Evolutionary conservation across 176 grass and related monocot genomes (phyloP).

Genomic region (Chloris gayana): DNA sequence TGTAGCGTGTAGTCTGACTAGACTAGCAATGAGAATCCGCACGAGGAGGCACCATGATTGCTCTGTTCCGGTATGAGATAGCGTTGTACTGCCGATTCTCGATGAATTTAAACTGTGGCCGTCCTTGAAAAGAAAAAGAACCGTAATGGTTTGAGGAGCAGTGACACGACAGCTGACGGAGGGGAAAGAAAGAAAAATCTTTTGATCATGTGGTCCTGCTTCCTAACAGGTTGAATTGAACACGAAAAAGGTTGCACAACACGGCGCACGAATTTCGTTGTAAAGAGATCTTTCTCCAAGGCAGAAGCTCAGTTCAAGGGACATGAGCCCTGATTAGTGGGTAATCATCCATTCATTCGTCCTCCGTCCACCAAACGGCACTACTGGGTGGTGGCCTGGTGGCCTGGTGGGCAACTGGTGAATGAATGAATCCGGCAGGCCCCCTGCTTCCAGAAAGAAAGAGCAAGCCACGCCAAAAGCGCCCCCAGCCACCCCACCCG

Average conservation of each 20-base stretch:
- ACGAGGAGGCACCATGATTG: background rate
- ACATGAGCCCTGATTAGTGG: conserved; percentile 12
- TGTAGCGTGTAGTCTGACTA: conserved; percentile 30
- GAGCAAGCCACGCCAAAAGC: background rate
- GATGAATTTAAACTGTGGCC: background rate
- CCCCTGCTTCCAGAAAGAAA: conserved; percentile 32
- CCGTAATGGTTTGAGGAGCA: too few relatives aligned
- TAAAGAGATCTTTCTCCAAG: background rate
- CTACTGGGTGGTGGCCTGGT: conserved; percentile 2
- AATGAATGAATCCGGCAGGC: too few relatives aligned
- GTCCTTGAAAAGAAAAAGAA: background rate
- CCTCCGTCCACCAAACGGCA: conserved; percentile 38
- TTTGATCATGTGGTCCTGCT: background rate
- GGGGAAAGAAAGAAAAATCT: background rate
- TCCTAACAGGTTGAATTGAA: background rate
- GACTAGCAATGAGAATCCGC: conserved; percentile 1
- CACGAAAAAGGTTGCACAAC: background rate
- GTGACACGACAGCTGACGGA: background rate
- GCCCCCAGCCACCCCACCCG: background rate
- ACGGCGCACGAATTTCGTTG: background rate
- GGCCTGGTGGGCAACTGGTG: too few relatives aligned
- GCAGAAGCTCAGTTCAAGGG: background rate
- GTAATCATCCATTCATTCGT: conserved; percentile 1
- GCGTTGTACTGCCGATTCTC: background rate
- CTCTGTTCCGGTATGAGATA: conserved; percentile 1